A percentile compares a stretch with the other conserved stretches of the same genome.
Conservation (phyloP, 2,329 filamentous ascomycete genomes). For the Dryadomyces quercivorus region DNA sequence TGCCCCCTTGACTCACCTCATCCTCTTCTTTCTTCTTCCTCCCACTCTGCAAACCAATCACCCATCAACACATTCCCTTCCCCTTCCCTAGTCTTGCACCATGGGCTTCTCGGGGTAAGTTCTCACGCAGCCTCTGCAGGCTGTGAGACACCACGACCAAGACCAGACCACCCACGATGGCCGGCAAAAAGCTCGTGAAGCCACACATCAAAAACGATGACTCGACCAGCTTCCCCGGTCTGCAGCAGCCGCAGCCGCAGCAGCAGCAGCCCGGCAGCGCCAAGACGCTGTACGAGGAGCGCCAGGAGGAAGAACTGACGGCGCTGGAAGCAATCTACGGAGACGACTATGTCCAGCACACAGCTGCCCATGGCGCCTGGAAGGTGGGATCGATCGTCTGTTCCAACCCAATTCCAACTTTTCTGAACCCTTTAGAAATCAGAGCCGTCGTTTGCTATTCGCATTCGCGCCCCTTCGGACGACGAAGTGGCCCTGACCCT, state of each 20-base stretch:
- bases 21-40: neutral
- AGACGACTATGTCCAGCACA: constrained; percentile 71
- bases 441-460: constrained; percentile 72
- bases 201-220: constrained; percentile 20
- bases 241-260: constrained; percentile 20
- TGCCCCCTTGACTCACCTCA: neutral
- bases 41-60: neutral
- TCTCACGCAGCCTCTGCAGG: constrained; percentile 33
- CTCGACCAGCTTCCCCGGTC: constrained; percentile 39
- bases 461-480: constrained; percentile 61
- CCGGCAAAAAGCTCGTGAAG: constrained; percentile 38
- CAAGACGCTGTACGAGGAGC: constrained; percentile 62
- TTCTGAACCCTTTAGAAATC: constrained; percentile 47
- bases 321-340: constrained; percentile 79
- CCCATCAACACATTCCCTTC: neutral
- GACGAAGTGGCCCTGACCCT: constrained; percentile 59
- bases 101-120: constrained; percentile 38
- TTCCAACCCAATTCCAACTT: neutral
- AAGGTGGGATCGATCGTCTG: no score
- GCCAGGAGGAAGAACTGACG: constrained; percentile 78
- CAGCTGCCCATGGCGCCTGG: constrained; percentile 65
- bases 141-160: constrained; percentile 27
- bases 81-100: neutral
- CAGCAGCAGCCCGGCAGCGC: constrained; percentile 19
- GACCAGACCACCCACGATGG: constrained; percentile 28